Evolutionary conservation across 805 yeast species (phyloP).

Genomic region (Sugiyamaella floridensis): DNA sequence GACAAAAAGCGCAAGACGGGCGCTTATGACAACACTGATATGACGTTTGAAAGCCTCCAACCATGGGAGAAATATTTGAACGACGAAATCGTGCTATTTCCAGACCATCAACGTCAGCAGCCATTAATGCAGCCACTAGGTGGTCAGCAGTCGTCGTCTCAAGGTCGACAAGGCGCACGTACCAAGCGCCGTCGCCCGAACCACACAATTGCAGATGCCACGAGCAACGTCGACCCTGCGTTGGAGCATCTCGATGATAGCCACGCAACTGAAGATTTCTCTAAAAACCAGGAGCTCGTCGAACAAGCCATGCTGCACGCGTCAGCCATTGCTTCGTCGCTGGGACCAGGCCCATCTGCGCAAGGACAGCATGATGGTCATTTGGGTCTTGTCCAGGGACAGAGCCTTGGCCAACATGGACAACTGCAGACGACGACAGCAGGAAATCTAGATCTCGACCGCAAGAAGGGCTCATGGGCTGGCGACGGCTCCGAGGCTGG

Average conservation of each 20-base stretch:
- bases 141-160: not conserved
- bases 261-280: slow-evolving; percentile 10
- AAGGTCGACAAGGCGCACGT: not conserved
- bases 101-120: slow-evolving; percentile 6
- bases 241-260: slow-evolving; percentile 42
- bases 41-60: slow-evolving; percentile 9
- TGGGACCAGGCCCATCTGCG: slow-evolving; percentile 1
- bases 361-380: not conserved
- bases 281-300: slow-evolving; percentile 9
- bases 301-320: slow-evolving; percentile 20
- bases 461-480: slow-evolving; percentile 15
- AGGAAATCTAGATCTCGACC: not conserved
- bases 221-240: slow-evolving; percentile 49
- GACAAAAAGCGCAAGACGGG: slow-evolving; percentile 11
- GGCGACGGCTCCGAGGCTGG: slow-evolving; percentile 27
- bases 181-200: slow-evolving; percentile 2
- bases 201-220: slow-evolving; percentile 15
- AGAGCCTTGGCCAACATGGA: not conserved
- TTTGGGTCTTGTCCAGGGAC: not conserved
- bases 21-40: slow-evolving; percentile 3
- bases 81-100: slow-evolving; percentile 15
- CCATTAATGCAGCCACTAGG: not conserved
- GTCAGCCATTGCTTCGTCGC: slow-evolving; percentile 13
- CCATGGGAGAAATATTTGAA: slow-evolving; percentile 19
- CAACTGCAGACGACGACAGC: not conserved